phyloP scores from a whole-genome alignment of 139 green algal species.

The Chlorella sorokiniana region DNA sequence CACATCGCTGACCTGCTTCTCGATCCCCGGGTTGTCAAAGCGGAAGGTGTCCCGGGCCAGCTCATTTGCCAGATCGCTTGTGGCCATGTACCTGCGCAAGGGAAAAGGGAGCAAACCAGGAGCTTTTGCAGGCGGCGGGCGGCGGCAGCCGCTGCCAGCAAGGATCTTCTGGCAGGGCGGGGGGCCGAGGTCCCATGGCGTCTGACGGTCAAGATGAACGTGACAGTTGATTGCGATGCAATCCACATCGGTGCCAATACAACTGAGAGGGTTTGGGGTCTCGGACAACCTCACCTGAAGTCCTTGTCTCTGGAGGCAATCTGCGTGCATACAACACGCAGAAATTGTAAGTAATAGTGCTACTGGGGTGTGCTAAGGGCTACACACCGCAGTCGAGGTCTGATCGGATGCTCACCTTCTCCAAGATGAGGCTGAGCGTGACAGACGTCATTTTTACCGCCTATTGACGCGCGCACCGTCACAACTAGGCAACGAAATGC shows the following conservation, averaged over 20 bases:
- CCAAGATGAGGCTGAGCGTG: constrained; percentile 29
- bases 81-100: constrained; percentile 90
- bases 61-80: constrained; percentile 87
- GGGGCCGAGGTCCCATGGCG: background rate
- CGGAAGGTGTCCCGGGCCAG: constrained; percentile 81
- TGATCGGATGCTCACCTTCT: constrained; percentile 8
- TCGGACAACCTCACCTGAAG: constrained; percentile 27
- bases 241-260: background rate
- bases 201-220: too few relatives aligned
- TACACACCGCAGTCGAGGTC: background rate
- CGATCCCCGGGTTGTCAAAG: constrained; percentile 64
- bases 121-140: background rate
- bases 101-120: background rate
- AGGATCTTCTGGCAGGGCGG: background rate
- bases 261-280: background rate
- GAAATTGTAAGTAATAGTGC: background rate
- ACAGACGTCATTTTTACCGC: background rate
- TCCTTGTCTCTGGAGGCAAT: constrained; percentile 54
- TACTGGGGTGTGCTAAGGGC: background rate
- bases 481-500: too few relatives aligned
- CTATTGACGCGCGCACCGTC: too few relatives aligned
- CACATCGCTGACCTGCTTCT: constrained; percentile 66
- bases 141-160: background rate
- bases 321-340: constrained; percentile 18
- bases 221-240: too few relatives aligned